A percentile compares a stretch with the other conserved stretches of the same genome.
Conservation (phyloP, 2,329 filamentous ascomycete species). For the Fusarium marasasianum region DNA sequence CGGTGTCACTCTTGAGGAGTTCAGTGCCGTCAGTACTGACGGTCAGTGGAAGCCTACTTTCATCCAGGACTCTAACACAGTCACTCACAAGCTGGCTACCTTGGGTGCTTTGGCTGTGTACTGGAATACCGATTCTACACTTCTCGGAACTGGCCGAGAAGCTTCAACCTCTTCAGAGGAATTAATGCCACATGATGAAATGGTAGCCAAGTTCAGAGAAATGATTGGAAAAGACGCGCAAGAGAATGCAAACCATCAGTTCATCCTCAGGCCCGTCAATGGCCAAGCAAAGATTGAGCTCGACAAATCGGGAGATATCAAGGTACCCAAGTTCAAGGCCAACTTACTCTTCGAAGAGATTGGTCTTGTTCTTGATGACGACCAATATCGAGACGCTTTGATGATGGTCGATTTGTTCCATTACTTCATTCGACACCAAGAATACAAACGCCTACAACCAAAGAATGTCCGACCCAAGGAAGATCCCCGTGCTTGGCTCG, state of each 20-base stretch:
- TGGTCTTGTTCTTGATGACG: conserved; percentile 94
- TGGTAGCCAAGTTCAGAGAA: conserved; percentile 78
- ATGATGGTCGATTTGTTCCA: conserved; percentile 99
- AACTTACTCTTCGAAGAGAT: conserved; percentile 96
- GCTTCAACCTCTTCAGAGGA: conserved; percentile 59
- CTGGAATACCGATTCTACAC: conserved; percentile 93
- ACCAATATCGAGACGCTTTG: conserved; percentile 95
- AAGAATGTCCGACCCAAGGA: conserved; percentile 84
- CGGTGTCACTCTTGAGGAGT: conserved; percentile 91
- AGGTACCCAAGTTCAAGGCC: conserved; percentile 87
- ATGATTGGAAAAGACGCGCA: conserved; percentile 81
- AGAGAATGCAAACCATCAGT: conserved; percentile 75
- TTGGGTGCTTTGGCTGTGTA: conserved; percentile 92
- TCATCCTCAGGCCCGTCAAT: conserved; percentile 94
- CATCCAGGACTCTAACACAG: conserved; percentile 83
- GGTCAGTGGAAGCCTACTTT: conserved; percentile 95
- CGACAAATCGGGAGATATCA: conserved; percentile 86
- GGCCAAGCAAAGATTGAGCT: conserved; percentile 94
- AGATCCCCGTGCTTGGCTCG: conserved; percentile 90
- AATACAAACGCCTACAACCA: conserved; percentile 93
- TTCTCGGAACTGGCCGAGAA: conserved; percentile 85
- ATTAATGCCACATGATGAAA: conserved; percentile 74
- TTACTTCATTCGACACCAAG: conserved; percentile 96
- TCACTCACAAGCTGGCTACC: conserved; percentile 93
- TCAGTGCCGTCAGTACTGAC: conserved; percentile 96